A percentile compares a stretch with the other conserved stretches of the same genome.
Conservation (phyloP, 495 filamentous ascomycete species). For the Podospora australis region DNA sequence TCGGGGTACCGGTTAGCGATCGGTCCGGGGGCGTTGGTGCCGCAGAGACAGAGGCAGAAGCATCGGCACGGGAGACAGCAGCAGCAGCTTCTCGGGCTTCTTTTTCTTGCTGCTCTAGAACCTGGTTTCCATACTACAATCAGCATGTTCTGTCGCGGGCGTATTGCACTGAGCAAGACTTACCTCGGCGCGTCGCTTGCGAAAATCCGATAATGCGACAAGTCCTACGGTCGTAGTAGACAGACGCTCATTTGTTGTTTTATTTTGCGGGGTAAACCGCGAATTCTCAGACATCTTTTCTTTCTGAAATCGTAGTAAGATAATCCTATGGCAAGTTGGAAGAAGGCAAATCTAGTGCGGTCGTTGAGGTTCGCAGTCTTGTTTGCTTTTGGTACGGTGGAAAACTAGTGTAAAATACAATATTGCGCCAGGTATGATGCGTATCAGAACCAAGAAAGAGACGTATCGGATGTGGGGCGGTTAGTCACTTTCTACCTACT, state of each 20-base stretch:
- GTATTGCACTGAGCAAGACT: too few relatives aligned
- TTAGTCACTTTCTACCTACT: too few relatives aligned
- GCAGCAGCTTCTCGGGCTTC: constrained; percentile 63
- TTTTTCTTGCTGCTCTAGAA: constrained; percentile 81
- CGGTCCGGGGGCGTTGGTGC: constrained; percentile 33
- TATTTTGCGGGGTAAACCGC: constrained; percentile 72
- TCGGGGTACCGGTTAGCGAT: constrained; percentile 35
- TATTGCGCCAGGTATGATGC: too few relatives aligned
- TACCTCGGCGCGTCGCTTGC: constrained; percentile 93
- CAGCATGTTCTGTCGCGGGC: too few relatives aligned
- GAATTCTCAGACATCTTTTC: constrained; percentile 35
- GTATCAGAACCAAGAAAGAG: too few relatives aligned
- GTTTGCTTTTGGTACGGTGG: not conserved
- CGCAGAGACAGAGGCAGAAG: not conserved
- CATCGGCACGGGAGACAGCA: constrained; percentile 26
- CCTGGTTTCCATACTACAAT: too few relatives aligned
- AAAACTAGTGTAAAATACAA: too few relatives aligned
- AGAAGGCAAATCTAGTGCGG: too few relatives aligned
- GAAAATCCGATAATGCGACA: constrained; percentile 88
- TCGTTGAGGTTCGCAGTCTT: too few relatives aligned
- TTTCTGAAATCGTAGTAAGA: too few relatives aligned
- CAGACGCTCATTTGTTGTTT: constrained; percentile 83
- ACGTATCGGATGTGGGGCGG: too few relatives aligned
- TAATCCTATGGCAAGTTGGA: too few relatives aligned
- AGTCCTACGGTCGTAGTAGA: constrained; percentile 90